Evolutionary conservation across 2,329 filamentous ascomycete species (phyloP).

Genomic region (Calonectria honghensis): DNA sequence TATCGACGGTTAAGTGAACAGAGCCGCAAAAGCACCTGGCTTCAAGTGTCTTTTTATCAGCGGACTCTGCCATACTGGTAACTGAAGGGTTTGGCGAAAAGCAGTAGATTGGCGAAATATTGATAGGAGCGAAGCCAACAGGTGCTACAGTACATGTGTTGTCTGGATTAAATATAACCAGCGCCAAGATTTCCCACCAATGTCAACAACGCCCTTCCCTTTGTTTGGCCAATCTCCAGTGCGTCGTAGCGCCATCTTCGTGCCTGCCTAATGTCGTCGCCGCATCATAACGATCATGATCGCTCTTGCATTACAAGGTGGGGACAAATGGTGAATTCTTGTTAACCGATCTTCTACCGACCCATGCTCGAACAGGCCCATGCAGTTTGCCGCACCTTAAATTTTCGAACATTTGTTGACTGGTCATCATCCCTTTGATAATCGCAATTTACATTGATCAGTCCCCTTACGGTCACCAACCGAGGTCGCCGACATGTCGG

Average conservation of each 20-base stretch:
- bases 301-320: neutral
- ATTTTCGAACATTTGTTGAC: conserved; percentile 24
- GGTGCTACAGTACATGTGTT: neutral
- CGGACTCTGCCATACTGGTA: conserved; percentile 46
- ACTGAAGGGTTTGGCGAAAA: neutral
- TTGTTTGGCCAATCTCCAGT: neutral
- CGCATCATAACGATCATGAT: neutral
- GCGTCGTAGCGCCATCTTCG: neutral
- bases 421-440: conserved; percentile 39
- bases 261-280: neutral
- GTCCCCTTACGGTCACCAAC: conserved; percentile 35
- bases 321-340: conserved; percentile 7
- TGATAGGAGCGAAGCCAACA: neutral
- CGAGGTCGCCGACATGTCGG: conserved; percentile 60
- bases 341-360: conserved; percentile 56
- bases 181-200: conserved; percentile 17
- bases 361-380: neutral
- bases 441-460: conserved; percentile 30
- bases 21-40: conserved; percentile 68
- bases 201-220: conserved; percentile 37
- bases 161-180: neutral
- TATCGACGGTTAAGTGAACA: conserved; percentile 64
- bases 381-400: conserved; percentile 16
- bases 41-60: conserved; percentile 60
- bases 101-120: neutral